Evolutionary conservation across 768 basidiomycete genomes (phyloP), one percentile per base, ranked within the genome.

Genomic region (Rhodotorula babjevae): DNA sequence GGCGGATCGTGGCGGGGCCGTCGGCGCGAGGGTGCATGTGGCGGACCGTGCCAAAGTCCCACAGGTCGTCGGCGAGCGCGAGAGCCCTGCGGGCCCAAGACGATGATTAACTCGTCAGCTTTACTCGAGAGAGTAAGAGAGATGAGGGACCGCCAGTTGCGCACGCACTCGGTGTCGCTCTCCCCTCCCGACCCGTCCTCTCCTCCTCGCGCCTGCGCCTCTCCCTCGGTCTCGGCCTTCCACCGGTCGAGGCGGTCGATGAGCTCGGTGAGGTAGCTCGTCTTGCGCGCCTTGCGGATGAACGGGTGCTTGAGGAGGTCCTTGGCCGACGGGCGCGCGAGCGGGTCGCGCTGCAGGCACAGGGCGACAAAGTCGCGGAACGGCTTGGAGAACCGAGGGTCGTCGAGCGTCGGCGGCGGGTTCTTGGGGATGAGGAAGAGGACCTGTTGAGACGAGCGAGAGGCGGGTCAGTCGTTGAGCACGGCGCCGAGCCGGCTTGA

Each of bases 361-460:
- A 88, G 88, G 0, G 90, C 84, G 23, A 99, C 92, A 80, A 99
- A 99, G 68, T 98, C 96, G 77, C 88, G 85, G 84, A 99, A 99
- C 10, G 90, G 85, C 78, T 91, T 92, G 5, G 92, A 92, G 82
- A 97, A 99, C 75, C 88, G 88, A 47, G 88, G 89, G 33, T 61
- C 77, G 72, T 97, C 96, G 56, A 99, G 84, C 31, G 86, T 86
- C 19, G 96, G 96, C 2, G 96, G 96, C 4, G 91, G 88, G 77
- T 98, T 98, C 84, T 97, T 97, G 25, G 96, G 96, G 68, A 99
- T 99, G 66, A 99, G 85, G 85, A 99, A 99, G 21, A 99, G 85
- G 47, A 97, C 93, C 93, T 95, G 76, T 46, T 2, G 44, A 46
- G 8, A 36, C 5, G 9, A 36, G n/a, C n/a, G 36, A 36, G 36